Evolutionary conservation across 192 early-diverging fungal species (phyloP).

Genomic region (Pecoramyces ruminantium): DNA sequence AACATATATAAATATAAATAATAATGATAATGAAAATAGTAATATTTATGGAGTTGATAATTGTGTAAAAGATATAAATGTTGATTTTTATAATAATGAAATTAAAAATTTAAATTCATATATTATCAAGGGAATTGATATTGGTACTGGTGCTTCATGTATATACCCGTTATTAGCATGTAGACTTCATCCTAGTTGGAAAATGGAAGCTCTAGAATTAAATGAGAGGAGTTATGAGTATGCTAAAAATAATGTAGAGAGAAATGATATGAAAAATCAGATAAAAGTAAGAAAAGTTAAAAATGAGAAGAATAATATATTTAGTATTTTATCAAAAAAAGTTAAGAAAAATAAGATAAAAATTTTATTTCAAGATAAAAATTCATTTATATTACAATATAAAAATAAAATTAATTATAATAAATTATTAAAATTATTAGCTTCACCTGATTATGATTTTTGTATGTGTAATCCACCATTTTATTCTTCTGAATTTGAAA

Average conservation of each 20-base stretch:
- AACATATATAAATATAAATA: no score
- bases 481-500: slow-evolving; percentile 41
- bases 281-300: slow-evolving; percentile 31
- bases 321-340: neutral
- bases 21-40: no score
- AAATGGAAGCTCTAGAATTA: slow-evolving; percentile 63
- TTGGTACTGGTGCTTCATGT: slow-evolving; percentile 73
- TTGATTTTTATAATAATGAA: no score
- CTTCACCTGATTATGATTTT: slow-evolving; percentile 30
- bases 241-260: slow-evolving; percentile 42
- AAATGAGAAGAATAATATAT: no score
- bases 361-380: no score
- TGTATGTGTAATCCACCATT: slow-evolving; percentile 91
- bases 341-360: no score
- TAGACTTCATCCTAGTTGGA: slow-evolving; percentile 28
- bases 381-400: no score
- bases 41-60: no score
- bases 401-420: slow-evolving; percentile 1
- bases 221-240: slow-evolving; percentile 36
- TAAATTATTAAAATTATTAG: neutral
- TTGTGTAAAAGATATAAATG: no score
- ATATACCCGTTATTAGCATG: slow-evolving; percentile 78
- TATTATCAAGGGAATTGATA: neutral
- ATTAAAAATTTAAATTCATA: no score
- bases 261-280: slow-evolving; percentile 35